These are phyloP conservation scores for Ustulina deusta DNA, from an alignment of 2,329 filamentous ascomycete species.

Conservation along the genomic window DNA sequence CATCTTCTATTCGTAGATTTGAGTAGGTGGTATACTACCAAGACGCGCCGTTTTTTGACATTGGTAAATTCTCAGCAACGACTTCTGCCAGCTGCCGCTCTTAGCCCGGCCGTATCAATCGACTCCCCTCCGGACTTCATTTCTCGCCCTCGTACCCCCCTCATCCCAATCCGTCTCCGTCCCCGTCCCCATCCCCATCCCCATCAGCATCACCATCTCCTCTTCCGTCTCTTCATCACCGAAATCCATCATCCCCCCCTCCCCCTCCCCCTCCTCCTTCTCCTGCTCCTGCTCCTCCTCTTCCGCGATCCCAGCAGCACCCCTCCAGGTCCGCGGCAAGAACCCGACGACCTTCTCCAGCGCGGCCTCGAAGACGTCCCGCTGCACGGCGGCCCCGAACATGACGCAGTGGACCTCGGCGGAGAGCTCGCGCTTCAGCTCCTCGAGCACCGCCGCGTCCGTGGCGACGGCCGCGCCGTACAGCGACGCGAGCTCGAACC, in stretches of 20 bases:
- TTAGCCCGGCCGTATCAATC: neutral
- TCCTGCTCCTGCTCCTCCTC: neutral
- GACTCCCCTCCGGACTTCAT: neutral
- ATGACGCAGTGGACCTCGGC: slow-evolving; percentile 60
- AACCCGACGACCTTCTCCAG: slow-evolving; percentile 53
- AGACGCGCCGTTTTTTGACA: neutral
- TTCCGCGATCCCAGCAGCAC: neutral
- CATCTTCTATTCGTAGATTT: neutral
- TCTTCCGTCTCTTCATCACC: neutral
- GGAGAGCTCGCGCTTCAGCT: slow-evolving; percentile 57
- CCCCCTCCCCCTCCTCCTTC: neutral
- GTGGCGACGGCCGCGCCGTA: slow-evolving; percentile 58
- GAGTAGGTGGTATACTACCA: neutral
- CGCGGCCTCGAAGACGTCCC: slow-evolving; percentile 61
- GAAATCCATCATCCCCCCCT: neutral
- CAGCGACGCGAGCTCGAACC: slow-evolving; percentile 63
- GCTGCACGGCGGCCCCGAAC: slow-evolving; percentile 62
- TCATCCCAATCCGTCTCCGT: neutral
- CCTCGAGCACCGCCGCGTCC: slow-evolving; percentile 51
- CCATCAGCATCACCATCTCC: neutral
- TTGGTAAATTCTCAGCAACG: neutral
- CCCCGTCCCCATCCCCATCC: neutral
- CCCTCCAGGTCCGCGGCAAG: slow-evolving; percentile 10
- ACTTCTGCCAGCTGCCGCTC: too few species aligned
- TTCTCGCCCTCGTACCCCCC: neutral